phyloP scores from a whole-genome alignment of 768 basidiomycete species.

The Boletus barrowsii region DNA sequence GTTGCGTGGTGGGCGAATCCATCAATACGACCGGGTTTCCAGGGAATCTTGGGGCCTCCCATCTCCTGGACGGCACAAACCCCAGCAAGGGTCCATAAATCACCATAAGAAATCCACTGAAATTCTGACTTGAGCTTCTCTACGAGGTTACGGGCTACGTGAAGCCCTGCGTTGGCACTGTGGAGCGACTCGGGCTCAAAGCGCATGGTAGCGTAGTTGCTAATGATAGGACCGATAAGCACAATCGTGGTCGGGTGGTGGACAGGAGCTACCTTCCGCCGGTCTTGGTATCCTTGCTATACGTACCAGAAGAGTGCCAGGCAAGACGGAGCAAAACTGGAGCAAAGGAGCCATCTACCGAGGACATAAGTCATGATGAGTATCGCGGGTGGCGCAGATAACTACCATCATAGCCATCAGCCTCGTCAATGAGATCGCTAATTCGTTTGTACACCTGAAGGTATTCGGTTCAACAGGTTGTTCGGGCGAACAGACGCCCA shows the following conservation, averaged over 20 bases:
- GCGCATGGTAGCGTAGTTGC: slow-evolving; percentile 99
- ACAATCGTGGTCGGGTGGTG: neutral
- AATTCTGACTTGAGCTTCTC: slow-evolving; percentile 85
- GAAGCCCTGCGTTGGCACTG: slow-evolving; percentile 78
- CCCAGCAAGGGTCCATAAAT: slow-evolving; percentile 95
- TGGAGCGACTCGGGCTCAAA: slow-evolving; percentile 88
- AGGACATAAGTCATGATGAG: slow-evolving; percentile 1
- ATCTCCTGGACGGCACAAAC: slow-evolving; percentile 92
- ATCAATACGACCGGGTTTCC: slow-evolving; percentile 92
- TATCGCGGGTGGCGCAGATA: neutral
- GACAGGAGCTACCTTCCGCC: slow-evolving; percentile 66
- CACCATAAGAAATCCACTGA: slow-evolving; percentile 94
- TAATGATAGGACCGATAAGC: slow-evolving; percentile 25
- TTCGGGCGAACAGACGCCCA: neutral
- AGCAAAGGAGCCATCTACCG: slow-evolving; percentile 79
- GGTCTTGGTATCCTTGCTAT: slow-evolving; percentile 72
- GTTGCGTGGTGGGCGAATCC: slow-evolving; percentile 72
- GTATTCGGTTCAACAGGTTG: neutral
- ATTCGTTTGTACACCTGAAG: slow-evolving; percentile 86
- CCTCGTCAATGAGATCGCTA: slow-evolving; percentile 71
- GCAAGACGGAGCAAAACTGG: slow-evolving; percentile 87
- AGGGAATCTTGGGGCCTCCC: slow-evolving; percentile 88
- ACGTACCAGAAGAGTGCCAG: slow-evolving; percentile 94
- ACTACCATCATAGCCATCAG: slow-evolving; percentile 77
- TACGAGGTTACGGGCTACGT: slow-evolving; percentile 78